Percentiles rank a stretch among this genome's conserved stretches.
Evolutionary conservation across 139 green algal genomes (phyloP).

Genomic region (Picochlorum sp.): DNA sequence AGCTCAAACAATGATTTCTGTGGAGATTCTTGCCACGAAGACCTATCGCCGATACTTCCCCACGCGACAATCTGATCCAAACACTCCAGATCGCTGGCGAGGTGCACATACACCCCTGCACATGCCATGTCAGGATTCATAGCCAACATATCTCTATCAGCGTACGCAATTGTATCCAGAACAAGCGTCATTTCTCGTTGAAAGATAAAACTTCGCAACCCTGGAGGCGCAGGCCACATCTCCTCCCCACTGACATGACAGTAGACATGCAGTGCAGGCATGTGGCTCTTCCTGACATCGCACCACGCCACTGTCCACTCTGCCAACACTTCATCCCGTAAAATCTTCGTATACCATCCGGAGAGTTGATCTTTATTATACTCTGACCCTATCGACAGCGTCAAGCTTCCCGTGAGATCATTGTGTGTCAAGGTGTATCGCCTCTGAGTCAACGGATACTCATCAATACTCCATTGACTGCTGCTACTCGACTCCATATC

Average conservation of each 20-base stretch:
- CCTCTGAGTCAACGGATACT: conserved; percentile 11
- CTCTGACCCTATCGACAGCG: conserved; percentile 60
- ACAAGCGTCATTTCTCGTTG: conserved; percentile 82
- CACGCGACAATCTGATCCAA: conserved; percentile 59
- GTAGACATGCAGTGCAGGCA: conserved; percentile 62
- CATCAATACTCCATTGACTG: no score
- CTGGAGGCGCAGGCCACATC: conserved; percentile 67
- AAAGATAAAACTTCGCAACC: conserved; percentile 82
- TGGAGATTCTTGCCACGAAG: conserved; percentile 31
- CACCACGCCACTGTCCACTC: conserved; percentile 47
- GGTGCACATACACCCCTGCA: conserved; percentile 66
- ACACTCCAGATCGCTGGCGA: conserved; percentile 46
- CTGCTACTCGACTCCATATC: background rate
- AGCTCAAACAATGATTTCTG: background rate
- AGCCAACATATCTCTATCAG: conserved; percentile 51
- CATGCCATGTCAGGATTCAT: conserved; percentile 26
- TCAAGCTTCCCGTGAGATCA: conserved; percentile 73
- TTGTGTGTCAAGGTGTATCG: conserved; percentile 91
- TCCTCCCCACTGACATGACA: conserved; percentile 85
- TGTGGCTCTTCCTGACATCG: conserved; percentile 4
- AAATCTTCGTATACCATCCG: conserved; percentile 54
- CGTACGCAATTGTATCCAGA: conserved; percentile 67
- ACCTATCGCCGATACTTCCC: conserved; percentile 47
- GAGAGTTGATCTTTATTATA: conserved; percentile 75
- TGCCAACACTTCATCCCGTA: conserved; percentile 75